phyloP scores from a whole-genome alignment of 2,329 filamentous ascomycete genomes.

The Coniosporium tulheliwenetii region DNA sequence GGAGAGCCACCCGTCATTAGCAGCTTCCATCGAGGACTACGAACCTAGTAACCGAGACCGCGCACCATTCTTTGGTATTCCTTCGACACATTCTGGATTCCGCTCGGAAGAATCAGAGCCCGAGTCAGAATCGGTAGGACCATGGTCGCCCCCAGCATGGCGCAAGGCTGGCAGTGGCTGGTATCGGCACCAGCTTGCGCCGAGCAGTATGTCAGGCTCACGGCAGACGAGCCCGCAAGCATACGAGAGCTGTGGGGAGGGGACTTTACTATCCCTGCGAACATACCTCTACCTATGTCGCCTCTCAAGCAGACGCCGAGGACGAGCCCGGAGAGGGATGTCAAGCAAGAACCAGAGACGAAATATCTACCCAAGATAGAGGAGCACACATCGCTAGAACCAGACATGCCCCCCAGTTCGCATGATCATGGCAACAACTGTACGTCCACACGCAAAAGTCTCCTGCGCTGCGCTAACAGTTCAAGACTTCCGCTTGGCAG shows the following conservation, averaged over 20 bases:
- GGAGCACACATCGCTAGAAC: slow-evolving; percentile 5
- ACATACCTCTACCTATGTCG: slow-evolving; percentile 44
- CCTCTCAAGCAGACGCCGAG: slow-evolving; percentile 22
- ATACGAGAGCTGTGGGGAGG: slow-evolving; percentile 40
- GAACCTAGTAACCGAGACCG: slow-evolving; percentile 28
- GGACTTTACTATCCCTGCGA: slow-evolving; percentile 36
- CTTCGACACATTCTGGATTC: slow-evolving; percentile 49
- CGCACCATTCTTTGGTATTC: slow-evolving; percentile 37
- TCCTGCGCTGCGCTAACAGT: slow-evolving; percentile 19
- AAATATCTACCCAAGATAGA: not conserved
- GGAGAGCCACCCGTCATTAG: too few relatives aligned
- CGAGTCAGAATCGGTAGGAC: slow-evolving; percentile 32
- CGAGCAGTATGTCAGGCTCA: slow-evolving; percentile 33
- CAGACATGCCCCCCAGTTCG: too few relatives aligned
- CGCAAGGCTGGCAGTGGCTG: slow-evolving; percentile 42
- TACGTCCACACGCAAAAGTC: slow-evolving; percentile 7
- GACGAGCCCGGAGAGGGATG: slow-evolving; percentile 7
- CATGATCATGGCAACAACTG: slow-evolving; percentile 14
- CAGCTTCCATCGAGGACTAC: slow-evolving; percentile 43
- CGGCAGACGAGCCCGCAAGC: slow-evolving; percentile 39
- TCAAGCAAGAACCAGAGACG: not conserved
- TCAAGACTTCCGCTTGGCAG: slow-evolving; percentile 65
- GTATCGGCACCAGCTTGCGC: slow-evolving; percentile 30
- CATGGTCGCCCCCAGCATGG: slow-evolving; percentile 53
- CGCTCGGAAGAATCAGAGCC: slow-evolving; percentile 33